Conservation (phyloP, 202 grass and related monocot species). For the Carex arenaria region DNA sequence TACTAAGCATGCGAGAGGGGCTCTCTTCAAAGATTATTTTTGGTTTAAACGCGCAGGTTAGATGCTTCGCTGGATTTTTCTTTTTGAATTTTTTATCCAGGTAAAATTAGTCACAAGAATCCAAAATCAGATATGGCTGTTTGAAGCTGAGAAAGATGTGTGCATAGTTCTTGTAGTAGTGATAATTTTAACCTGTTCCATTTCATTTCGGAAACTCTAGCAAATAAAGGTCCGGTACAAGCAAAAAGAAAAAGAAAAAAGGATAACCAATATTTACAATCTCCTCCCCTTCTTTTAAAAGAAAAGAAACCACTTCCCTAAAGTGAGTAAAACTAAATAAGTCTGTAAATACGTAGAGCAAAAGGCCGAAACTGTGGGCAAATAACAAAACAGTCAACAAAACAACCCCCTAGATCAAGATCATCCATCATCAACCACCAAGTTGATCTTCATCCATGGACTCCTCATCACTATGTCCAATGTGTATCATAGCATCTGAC, state of each 20-base stretch:
- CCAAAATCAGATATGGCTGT: background rate
- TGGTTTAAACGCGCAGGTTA: slow-evolving; percentile 94
- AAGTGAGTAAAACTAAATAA: background rate
- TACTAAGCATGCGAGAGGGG: slow-evolving; percentile 77
- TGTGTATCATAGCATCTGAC: background rate
- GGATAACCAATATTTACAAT: background rate
- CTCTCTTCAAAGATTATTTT: slow-evolving; percentile 94
- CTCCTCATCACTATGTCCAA: background rate
- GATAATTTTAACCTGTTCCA: too few species aligned
- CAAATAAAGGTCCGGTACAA: background rate
- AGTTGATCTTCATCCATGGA: background rate
- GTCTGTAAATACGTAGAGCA: background rate
- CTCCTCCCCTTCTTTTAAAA: background rate
- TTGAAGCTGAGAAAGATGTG: too few species aligned
- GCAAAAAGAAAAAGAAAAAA: background rate
- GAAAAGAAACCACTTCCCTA: background rate
- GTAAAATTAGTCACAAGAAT: slow-evolving; percentile 4
- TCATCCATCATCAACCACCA: background rate
- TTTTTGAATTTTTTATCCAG: background rate
- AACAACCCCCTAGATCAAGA: background rate
- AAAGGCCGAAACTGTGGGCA: background rate
- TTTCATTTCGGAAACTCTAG: background rate
- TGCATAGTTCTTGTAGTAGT: too few species aligned
- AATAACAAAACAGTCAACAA: background rate
- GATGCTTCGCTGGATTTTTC: background rate